Conservation (phyloP, 345 rosid genomes). For the Rhodamnia argentea region DNA sequence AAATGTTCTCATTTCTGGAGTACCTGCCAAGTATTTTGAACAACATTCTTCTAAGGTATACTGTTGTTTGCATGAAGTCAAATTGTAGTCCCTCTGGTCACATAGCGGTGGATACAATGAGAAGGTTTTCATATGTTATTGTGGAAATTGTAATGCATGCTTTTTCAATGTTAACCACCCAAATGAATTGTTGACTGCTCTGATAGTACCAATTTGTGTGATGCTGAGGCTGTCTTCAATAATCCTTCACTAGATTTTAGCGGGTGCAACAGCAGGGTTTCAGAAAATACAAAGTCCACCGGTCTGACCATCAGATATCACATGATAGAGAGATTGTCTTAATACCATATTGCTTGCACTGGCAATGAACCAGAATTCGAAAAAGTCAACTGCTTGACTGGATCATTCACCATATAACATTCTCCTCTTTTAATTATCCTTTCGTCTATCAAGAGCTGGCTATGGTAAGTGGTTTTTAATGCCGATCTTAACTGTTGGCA, state of each 20-base stretch:
- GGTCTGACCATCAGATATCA: neutral
- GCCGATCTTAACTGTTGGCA: slow-evolving; percentile 3
- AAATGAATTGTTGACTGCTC: neutral
- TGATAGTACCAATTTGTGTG: neutral
- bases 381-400: neutral
- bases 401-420: neutral
- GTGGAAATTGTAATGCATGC: neutral
- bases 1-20: neutral
- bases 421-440: neutral
- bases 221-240: neutral
- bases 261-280: neutral
- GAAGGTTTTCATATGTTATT: neutral
- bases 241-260: neutral
- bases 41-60: neutral
- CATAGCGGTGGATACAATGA: neutral
- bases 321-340: neutral
- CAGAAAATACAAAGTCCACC: neutral
- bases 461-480: neutral
- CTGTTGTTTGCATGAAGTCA: neutral
- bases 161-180: neutral
- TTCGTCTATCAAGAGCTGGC: neutral
- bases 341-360: neutral
- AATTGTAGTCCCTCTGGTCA: neutral
- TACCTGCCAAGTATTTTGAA: neutral
- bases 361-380: neutral